These are phyloP conservation scores for Ceratocystis diversiconidia DNA, from an alignment of 2,329 filamentous ascomycete species.

Conservation along the genomic window DNA sequence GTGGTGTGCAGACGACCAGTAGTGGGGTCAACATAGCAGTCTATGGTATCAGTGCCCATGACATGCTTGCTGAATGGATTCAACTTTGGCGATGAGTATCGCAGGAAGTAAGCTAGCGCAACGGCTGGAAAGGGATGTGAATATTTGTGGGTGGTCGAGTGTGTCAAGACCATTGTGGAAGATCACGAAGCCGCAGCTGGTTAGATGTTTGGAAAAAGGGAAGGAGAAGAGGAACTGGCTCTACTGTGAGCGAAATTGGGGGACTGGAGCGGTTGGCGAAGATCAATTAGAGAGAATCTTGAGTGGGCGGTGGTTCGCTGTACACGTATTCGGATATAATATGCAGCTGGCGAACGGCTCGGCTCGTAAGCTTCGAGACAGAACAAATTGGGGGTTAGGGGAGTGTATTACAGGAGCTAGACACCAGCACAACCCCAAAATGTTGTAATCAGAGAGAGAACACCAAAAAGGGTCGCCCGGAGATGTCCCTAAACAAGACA, in stretches of 20 bases:
- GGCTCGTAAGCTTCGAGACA: neutral
- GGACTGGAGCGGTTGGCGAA: neutral
- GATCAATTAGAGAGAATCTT: neutral
- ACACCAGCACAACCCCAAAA: neutral
- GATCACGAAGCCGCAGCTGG: neutral
- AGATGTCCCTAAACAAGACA: neutral
- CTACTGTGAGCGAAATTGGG: no score
- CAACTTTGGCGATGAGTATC: constrained; percentile 55
- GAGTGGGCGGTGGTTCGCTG: neutral
- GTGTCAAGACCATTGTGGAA: constrained; percentile 45
- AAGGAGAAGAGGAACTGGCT: neutral
- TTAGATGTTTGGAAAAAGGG: neutral
- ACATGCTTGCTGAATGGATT: constrained; percentile 76
- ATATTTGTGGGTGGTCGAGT: constrained; percentile 57
- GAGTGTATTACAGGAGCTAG: neutral
- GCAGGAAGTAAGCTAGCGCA: constrained; percentile 77
- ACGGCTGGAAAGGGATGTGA: constrained; percentile 72
- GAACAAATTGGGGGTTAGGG: neutral
- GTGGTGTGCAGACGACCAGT: constrained; percentile 65
- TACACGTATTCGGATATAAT: neutral
- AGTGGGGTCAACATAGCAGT: constrained; percentile 54
- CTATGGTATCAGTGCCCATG: constrained; percentile 69
- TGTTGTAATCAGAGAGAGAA: neutral
- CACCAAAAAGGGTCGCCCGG: neutral
- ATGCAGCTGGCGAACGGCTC: neutral